Evolutionary conservation across 305 asterid genomes (phyloP), one percentile per base, ranked within the genome.

Genomic region (Solanum hybrid): DNA sequence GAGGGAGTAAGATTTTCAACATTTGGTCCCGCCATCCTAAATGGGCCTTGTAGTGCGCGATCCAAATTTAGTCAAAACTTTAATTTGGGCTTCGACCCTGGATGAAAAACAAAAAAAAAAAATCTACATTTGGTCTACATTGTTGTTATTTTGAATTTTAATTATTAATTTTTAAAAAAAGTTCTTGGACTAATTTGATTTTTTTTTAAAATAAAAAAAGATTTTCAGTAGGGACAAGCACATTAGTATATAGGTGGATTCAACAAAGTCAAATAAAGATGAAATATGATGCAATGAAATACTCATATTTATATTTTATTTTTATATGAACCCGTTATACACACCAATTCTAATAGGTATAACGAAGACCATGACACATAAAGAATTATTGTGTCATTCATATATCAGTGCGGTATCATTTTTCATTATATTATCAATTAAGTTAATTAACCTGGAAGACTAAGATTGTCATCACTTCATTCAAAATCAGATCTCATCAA

Each of bases 31-130:
- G n/a, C 66, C 56, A 12, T 42, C 2, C 56, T 0, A 4, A 45
- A 45, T 14, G n/a, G n/a, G n/a, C 66, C n/a, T 42, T 51, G 3
- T 3, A 2, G 22, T 5, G n/a, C 3, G 4, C 71, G 0, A 60
- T 7, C 0, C 4, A 0, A 60, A 60, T 60, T 60, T 1, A 56
- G 2, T 56, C 2, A 2, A 0, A 7, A 4, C 1, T 56, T 56
- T 0, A 56, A 56, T 19, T 0, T 56, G 24, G n/a, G 4, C 9
- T 56, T 7, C 0, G 24, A 56, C 1, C 1, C 1, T 1, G 2
- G 0, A 56, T 56, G 0, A 1, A 60, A 60, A 19, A 60, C 2
- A 19, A 60, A 60, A 60, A 45, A 38, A 37, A 51, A 15, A 56
- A 56, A 0, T 8, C 1, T n/a, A n/a, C 14, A 66, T 66, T n/a